Conservation (phyloP, 139 green algal genomes). For the Chlamydomonas asymmetrica region DNA sequence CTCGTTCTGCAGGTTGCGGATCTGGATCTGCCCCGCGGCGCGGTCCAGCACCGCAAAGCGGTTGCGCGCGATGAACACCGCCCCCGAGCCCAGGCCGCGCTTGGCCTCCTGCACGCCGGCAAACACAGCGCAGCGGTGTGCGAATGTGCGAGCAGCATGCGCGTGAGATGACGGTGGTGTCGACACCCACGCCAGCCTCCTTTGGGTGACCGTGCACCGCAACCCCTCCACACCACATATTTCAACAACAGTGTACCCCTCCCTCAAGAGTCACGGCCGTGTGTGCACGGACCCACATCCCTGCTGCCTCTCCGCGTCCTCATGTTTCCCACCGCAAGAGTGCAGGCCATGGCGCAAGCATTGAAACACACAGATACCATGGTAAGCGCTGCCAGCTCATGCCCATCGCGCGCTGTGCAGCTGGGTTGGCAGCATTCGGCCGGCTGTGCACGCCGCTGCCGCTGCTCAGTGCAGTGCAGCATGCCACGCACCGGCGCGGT, state of each 20-base stretch:
- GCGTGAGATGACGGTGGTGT: too few relatives aligned
- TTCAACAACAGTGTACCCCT: too few relatives aligned
- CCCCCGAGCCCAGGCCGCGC: slow-evolving; percentile 75
- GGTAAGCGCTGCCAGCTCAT: too few relatives aligned
- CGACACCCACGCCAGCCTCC: too few relatives aligned
- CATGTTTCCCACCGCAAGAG: not conserved
- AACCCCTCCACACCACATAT: too few relatives aligned
- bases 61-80: slow-evolving; percentile 98
- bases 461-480: too few relatives aligned
- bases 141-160: too few relatives aligned
- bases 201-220: too few relatives aligned
- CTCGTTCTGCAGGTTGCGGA: slow-evolving; percentile 98
- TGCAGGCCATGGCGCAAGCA: too few relatives aligned
- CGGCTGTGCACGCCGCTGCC: not conserved
- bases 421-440: not conserved
- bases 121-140: slow-evolving; percentile 12
- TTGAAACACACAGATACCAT: too few relatives aligned
- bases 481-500: slow-evolving; percentile 46
- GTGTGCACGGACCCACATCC: not conserved
- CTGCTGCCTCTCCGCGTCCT: not conserved
- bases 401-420: too few relatives aligned
- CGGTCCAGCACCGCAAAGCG: slow-evolving; percentile 97
- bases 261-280: not conserved
- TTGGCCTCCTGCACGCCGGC: slow-evolving; percentile 78
- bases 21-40: slow-evolving; percentile 76